Conservation (phyloP, 2,329 filamentous ascomycete genomes). For the Dothiorella sarmentorum region DNA sequence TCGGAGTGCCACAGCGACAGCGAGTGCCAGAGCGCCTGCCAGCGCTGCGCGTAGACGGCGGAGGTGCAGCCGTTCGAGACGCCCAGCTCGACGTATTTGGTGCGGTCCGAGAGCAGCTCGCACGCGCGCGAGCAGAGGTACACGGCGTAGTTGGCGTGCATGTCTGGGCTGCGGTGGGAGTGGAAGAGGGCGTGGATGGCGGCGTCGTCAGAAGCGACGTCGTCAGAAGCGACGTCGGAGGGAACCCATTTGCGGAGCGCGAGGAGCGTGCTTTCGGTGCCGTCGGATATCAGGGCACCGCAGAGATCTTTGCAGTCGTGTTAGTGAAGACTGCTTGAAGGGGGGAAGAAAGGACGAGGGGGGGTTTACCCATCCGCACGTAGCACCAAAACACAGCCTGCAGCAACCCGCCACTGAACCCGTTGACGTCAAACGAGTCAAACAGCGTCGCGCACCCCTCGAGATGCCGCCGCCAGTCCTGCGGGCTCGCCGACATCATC, state of each 20-base stretch:
- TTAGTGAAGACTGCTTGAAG: background rate
- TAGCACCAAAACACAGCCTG: conserved; percentile 56
- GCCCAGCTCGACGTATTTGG: conserved; percentile 48
- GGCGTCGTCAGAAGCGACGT: conserved; percentile 24
- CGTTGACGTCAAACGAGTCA: conserved; percentile 50
- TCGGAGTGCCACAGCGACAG: conserved; percentile 49
- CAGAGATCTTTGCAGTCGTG: conserved; percentile 42
- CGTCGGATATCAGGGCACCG: conserved; percentile 51
- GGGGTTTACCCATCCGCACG: conserved; percentile 46
- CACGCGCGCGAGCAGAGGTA: conserved; percentile 47
- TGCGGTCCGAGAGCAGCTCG: conserved; percentile 50
- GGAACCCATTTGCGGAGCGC: conserved; percentile 48
- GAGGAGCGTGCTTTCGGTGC: conserved; percentile 47
- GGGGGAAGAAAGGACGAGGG: background rate
- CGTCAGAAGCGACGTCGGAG: conserved; percentile 23
- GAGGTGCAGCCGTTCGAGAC: conserved; percentile 45
- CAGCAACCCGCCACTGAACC: conserved; percentile 49
- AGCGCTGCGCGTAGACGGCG: conserved; percentile 42
- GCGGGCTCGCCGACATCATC: conserved; percentile 41
- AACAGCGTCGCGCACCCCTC: conserved; percentile 53
- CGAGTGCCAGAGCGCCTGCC: conserved; percentile 50
- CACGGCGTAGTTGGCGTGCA: conserved; percentile 52
- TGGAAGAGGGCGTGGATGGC: conserved; percentile 37
- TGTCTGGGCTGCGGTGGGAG: conserved; percentile 38
- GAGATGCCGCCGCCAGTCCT: conserved; percentile 51